phyloP scores from a whole-genome alignment of 2,329 filamentous ascomycete genomes.

The Epichloe sp. region DNA sequence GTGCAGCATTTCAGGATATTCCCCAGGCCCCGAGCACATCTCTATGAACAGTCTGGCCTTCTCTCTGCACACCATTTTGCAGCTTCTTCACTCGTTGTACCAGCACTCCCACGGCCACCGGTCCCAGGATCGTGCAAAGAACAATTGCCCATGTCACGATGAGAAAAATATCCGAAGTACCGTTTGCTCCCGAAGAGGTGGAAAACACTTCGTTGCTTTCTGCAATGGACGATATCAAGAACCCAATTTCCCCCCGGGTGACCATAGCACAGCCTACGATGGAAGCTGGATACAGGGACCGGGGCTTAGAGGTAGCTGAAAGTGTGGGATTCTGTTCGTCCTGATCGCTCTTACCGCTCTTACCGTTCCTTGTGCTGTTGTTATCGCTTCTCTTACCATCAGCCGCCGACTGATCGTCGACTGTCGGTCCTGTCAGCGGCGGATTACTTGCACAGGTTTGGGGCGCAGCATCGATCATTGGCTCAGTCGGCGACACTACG shows the following conservation, averaged over 20 bases:
- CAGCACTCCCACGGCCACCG: conserved; percentile 33
- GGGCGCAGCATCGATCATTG: neutral
- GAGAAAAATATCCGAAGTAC: conserved; percentile 31
- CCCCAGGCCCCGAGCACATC: conserved; percentile 3
- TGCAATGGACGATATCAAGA: conserved; percentile 58
- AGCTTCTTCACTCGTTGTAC: conserved; percentile 27
- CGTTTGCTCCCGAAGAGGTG: neutral
- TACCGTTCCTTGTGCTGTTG: neutral
- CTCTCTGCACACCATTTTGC: conserved; percentile 3
- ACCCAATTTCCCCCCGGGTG: conserved; percentile 70
- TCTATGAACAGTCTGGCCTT: neutral
- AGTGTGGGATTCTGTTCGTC: neutral
- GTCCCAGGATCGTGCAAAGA: conserved; percentile 40
- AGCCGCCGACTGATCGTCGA: neutral
- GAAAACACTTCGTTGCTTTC: conserved; percentile 36
- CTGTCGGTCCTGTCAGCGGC: neutral
- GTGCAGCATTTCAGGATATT: neutral
- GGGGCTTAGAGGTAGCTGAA: conserved; percentile 28
- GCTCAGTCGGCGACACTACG: neutral
- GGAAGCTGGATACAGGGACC: conserved; percentile 52
- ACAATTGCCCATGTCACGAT: conserved; percentile 43
- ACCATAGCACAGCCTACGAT: conserved; percentile 59
- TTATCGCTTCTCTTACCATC: neutral
- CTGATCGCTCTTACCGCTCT: too few relatives aligned
- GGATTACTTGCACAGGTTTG: neutral